Evolutionary conservation across 768 basidiomycete species (phyloP), one percentile per base, ranked within the genome.

Genomic region (Termitomyces sp.): DNA sequence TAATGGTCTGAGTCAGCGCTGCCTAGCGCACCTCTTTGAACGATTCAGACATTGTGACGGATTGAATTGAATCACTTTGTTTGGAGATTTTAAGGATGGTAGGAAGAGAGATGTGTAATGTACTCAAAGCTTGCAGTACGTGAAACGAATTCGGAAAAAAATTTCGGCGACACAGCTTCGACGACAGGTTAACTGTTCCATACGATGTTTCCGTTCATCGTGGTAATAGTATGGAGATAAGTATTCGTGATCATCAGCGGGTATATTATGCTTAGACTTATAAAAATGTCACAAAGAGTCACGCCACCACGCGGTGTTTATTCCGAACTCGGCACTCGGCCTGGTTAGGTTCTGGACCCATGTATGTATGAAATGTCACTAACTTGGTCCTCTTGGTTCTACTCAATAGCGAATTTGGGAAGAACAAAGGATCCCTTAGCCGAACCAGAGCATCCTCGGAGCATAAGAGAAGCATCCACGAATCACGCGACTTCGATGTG

Each of bases 181-280:
- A n/a, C 45, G 20, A 40, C 25, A 38, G 51, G 8, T 7, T 7
- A 9, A 25, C 14, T 17, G 17, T 56, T 56, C 55, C n/a, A 56
- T 34, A 42, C 55, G 55, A 56, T 45, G 55, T 10, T 55, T 55
- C 40, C 55, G 55, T 56, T 43, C 55, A 34, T 56, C 53, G 25
- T 54, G 53, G 25, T 32, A 17, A 38, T 54, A 40, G 25, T 25
- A 55, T 55, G 54, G 54, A 55, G 31, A 55, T 54, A 25, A 25
- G 25, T 31, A 31, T 31, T 5, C 31, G 43, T 43, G 55, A 45
- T 43, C 55, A 45, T 56, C 17, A 42, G 10, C 29, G 40, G 4
- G 7, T 29, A 29, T 54, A 29, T 25, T 25, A 25, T 25, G 10
- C 15, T 7, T 42, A 2, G 15, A 49, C 31, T 32, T 12, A 14